phyloP scores from a whole-genome alignment of 805 yeast genomes.

The Kurtzmaniella cleridarum region DNA sequence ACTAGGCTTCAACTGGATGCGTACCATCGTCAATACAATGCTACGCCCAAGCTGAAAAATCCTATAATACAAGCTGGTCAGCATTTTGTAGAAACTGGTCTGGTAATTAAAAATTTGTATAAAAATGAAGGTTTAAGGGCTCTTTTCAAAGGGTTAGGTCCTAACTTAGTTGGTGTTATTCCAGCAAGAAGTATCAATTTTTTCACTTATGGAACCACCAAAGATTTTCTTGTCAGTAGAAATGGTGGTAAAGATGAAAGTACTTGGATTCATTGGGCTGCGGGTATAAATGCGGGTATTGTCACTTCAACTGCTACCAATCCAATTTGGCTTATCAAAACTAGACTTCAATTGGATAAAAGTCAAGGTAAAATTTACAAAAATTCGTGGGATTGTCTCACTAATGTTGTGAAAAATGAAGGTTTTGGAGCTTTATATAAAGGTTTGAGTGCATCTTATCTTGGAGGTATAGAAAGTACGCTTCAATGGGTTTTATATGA shows the following conservation, averaged over 20 bases:
- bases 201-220: constrained; percentile 93
- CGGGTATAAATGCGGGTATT: constrained; percentile 90
- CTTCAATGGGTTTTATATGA: constrained; percentile 96
- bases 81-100: constrained; percentile 80
- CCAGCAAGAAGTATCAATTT: constrained; percentile 97
- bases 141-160: constrained; percentile 91
- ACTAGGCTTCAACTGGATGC: constrained; percentile 91
- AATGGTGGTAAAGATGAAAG: constrained; percentile 74
- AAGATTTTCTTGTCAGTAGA: constrained; percentile 60
- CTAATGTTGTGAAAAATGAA: constrained; percentile 63
- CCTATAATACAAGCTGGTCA: constrained; percentile 44
- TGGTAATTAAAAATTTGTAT: constrained; percentile 65
- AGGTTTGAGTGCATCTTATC: constrained; percentile 90
- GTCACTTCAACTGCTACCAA: constrained; percentile 94
- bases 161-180: constrained; percentile 93
- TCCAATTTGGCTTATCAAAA: constrained; percentile 96
- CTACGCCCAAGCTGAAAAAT: constrained; percentile 35
- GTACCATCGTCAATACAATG: constrained; percentile 53
- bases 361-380: constrained; percentile 61
- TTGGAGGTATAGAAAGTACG: constrained; percentile 90
- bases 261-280: constrained; percentile 76
- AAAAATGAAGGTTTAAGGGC: constrained; percentile 77
- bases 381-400: constrained; percentile 81
- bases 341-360: constrained; percentile 88
- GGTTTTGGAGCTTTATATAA: constrained; percentile 78